Conservation (phyloP, 331 rosid species). For the Dryas integrifolia region DNA sequence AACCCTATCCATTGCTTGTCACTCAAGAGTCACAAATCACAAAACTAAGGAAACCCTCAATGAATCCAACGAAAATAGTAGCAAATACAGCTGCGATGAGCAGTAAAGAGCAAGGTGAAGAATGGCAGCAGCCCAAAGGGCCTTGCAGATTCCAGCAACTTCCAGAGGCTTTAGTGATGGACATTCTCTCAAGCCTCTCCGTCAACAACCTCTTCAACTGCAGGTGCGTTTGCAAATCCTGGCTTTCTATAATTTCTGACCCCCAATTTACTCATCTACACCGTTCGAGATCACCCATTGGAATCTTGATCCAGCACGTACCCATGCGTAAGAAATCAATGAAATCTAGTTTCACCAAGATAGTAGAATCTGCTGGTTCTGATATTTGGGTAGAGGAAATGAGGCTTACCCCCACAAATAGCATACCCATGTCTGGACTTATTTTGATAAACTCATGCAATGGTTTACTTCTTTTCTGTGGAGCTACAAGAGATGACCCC, state of each 20-base stretch:
- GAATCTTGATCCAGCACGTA: neutral
- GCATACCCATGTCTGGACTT: neutral
- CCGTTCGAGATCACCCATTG: neutral
- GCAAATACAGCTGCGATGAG: no score
- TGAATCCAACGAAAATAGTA: no score
- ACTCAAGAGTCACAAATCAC: no score
- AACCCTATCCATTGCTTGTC: no score
- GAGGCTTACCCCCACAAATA: neutral
- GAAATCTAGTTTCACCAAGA: neutral
- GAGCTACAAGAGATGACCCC: neutral
- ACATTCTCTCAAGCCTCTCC: neutral
- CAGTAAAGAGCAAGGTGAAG: neutral
- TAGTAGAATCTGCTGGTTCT: neutral
- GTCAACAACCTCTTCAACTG: neutral
- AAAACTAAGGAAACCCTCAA: no score
- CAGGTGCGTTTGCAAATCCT: neutral
- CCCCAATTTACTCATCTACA: neutral
- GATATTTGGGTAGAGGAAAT: neutral
- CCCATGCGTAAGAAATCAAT: neutral
- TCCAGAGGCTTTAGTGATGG: neutral
- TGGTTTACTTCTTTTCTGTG: neutral
- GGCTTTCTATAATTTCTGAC: neutral
- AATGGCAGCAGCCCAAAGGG: neutral
- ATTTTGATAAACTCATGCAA: neutral
- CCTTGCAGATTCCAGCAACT: neutral